Base-by-base conservation (phyloP, 352 stramenopile genomes). In the Plasmopara muralis region DNA sequence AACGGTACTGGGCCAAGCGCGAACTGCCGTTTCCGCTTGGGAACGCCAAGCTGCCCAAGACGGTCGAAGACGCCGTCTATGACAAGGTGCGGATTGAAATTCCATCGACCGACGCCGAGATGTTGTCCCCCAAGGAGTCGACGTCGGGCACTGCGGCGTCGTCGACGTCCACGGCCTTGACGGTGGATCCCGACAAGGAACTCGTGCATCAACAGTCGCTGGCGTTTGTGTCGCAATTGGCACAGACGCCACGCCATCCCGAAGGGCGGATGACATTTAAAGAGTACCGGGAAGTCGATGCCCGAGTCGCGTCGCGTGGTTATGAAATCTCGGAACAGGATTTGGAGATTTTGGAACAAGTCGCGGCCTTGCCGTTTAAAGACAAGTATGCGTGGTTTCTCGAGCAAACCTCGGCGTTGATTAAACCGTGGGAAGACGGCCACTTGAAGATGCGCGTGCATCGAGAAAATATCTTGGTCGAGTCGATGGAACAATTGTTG, bases 261-360 rank as follows among this genome's bases (percentile, higher is more conserved):
- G 80, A 91, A 35, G 83, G 83, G 29, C 81, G 83, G 43, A 91
- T 93, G 80, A 91, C 80, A 28, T 93, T 93, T 53, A 91, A 91
- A 55, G 83, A 93, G 48, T 91, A 92, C 62, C 74, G 79, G 28
- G 83, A 93, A 72, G 83, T 93, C 28, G 83, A 93, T 54, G 83
- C 83, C 1, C 78, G 80, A 45, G 78, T 93, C 47, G 83, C 83
- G 5, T 93, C 83, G 35, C 74, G 81, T 20, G 83, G 83, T 6
- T 93, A 93, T 59, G 83, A 93, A 66, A 93, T 93, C 49, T 90
- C 80, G 35, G 81, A 90, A 51, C 78, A 93, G 52, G 83, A 93
- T 46, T 47, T 93, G 53, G 83, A 89, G 60, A 89, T 93, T 52
- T 64, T 93, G 5, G 83, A 91, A 47, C 80, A 93, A 55, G 80